Conservation (phyloP, 1,139 yeast species). For the Suhomyces yuchorum region DNA sequence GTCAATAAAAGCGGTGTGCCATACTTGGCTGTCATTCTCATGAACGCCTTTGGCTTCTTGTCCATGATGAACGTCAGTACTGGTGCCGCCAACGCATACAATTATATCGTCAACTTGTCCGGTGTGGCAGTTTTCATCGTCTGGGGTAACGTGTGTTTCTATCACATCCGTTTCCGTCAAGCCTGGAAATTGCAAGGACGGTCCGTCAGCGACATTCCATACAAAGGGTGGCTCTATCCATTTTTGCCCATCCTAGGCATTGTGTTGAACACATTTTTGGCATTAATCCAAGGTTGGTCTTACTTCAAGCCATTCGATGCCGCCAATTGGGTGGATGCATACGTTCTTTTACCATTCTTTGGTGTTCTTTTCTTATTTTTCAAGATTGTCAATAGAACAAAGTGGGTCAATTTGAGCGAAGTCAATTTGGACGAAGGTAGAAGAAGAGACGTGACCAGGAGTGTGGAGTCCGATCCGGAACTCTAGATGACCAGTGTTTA, state of each 20-base stretch:
- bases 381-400: conserved; percentile 46
- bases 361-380: conserved; percentile 43
- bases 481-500: background rate
- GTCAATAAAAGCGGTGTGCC: conserved; percentile 55
- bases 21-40: conserved; percentile 48
- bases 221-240: conserved; percentile 56
- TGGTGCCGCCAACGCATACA: conserved; percentile 56
- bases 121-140: conserved; percentile 62
- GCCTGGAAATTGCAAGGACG: conserved; percentile 54
- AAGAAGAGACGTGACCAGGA: conserved; percentile 27
- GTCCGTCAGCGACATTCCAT: conserved; percentile 52
- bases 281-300: conserved; percentile 71
- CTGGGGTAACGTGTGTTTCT: conserved; percentile 49
- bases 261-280: conserved; percentile 52
- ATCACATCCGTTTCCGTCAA: conserved; percentile 50
- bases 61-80: conserved; percentile 53
- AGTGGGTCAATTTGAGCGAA: conserved; percentile 41
- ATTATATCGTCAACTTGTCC: conserved; percentile 54
- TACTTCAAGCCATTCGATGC: conserved; percentile 62
- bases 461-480: conserved; percentile 2
- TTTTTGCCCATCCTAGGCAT: conserved; percentile 54
- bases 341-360: conserved; percentile 62
- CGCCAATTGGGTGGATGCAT: conserved; percentile 64
- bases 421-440: conserved; percentile 52
- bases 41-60: conserved; percentile 52